Base-by-base conservation (phyloP, 129 eudicot genomes). In the Sambucus nigra region DNA sequence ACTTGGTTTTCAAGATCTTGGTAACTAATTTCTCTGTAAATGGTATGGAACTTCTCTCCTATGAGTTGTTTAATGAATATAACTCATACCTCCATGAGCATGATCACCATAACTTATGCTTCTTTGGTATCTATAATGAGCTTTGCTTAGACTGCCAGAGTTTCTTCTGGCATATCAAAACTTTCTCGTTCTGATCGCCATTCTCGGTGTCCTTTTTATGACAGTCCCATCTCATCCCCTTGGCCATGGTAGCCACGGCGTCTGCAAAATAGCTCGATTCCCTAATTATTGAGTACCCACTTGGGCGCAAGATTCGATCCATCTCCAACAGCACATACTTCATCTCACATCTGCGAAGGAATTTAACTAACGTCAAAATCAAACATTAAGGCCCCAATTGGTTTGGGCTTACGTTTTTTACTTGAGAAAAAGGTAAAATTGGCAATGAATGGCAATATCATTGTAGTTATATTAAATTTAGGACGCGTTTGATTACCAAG, bases 181-280 rank as follows among this genome's bases (percentile, higher is more conserved):
- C 11, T 75, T 72, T 80, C 57, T 76, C 83, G 2, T 56, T 73
- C 23, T 69, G 77, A 6, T 48, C 76, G 12, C 72, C 76, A 15
- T 72, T 59, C 47, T 76, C 88, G 13, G 88, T 76, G 7, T 69
- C 77, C 63, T 76, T 80, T 41, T 76, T 80, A 9, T 75, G 80
- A 32, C 88, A 80, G 5, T 63, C 60, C 88, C 88, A 80, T 76
- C 52, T 80, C 88, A 80, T 68, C 7, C 76, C 88, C 59, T 76
- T 80, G 2, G 72, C 77, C 4, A 72, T 25, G 3, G 69, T 72
- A 12, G 76, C 69, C 17, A 80, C 56, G 10, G 80, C 74, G 28
- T 80, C 80, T 21, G 70, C 56, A 26, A 57, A 80, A 40, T 68
- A 72, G 60, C 72, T 72, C 2, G 83, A 59, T 24, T 80, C 88